A percentile compares a stretch with the other conserved stretches of the same genome.
Evolutionary conservation across 805 yeast species (phyloP).

Genomic region (Myxozyma kluyveri): DNA sequence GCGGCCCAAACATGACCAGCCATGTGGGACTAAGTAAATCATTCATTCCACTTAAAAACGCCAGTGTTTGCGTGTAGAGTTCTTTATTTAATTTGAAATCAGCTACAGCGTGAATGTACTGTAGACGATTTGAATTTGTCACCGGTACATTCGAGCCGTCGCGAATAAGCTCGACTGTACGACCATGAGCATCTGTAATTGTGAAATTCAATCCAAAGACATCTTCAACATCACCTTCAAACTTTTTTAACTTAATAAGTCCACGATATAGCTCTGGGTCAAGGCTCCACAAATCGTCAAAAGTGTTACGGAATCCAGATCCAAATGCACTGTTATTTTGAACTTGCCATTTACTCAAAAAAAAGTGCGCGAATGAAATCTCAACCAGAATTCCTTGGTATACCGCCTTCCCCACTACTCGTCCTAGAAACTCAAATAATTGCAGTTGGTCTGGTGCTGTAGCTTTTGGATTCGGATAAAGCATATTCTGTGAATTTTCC

Average conservation of each 20-base stretch:
- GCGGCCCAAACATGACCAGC: constrained; percentile 81
- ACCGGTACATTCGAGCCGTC: constrained; percentile 61
- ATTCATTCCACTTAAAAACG: constrained; percentile 68
- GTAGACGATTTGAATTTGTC: constrained; percentile 56
- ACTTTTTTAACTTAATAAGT: constrained; percentile 57
- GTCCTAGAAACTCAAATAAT: constrained; percentile 65
- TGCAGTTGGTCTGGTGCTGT: constrained; percentile 37
- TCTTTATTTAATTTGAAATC: constrained; percentile 71
- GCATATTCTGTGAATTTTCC: constrained; percentile 51
- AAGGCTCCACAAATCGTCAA: constrained; percentile 72
- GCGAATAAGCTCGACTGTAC: constrained; percentile 57
- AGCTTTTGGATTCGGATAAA: constrained; percentile 67
- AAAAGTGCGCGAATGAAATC: constrained; percentile 81
- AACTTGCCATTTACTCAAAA: constrained; percentile 61
- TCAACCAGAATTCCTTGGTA: constrained; percentile 81
- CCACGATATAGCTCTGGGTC: constrained; percentile 67
- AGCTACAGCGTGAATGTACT: constrained; percentile 74
- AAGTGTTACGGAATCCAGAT: constrained; percentile 46
- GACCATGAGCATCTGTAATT: constrained; percentile 35
- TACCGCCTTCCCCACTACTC: constrained; percentile 81
- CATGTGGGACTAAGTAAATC: constrained; percentile 67
- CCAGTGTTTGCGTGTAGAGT: constrained; percentile 55
- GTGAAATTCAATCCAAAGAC: constrained; percentile 66
- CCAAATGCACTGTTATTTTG: constrained; percentile 18
- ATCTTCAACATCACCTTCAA: constrained; percentile 54